Evolutionary conservation across 2,329 filamentous ascomycete genomes (phyloP), one percentile per base, ranked within the genome.

Genomic region (Aureobasidium sp.): DNA sequence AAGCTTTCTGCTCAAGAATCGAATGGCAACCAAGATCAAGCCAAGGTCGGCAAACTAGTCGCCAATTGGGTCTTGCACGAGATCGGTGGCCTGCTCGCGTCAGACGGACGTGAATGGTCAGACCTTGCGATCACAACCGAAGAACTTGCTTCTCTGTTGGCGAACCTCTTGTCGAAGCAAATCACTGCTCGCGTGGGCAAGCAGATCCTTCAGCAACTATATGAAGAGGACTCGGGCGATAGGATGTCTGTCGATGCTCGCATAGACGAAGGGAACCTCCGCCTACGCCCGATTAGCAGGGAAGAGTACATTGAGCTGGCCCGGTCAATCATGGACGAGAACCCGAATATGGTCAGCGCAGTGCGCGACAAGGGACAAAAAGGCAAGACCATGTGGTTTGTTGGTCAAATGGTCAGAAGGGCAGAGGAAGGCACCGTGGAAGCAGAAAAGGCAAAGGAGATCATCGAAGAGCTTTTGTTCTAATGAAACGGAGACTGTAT

Each of bases 381-480:
- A 34, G 84, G 84, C n/a, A 89, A 89, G 72, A 71, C 87, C 7
- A 85, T 84, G 68, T 89, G 82, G 77, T 82, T 89, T 67, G 81
- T 89, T 15, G 87, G 87, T 12, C 83, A 87, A 71, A 87, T 89
- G 82, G 85, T 88, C 74, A 77, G 82, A 48, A 74, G 76, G 64
- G 84, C 83, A 31, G 78, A 81, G 31, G 82, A 84, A 63, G 85
- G 85, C 0, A 82, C 82, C 1, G 81, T 88, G 7, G 84, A 88
- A 71, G 82, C 86, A 5, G 77, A 78, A 62, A 79, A 79, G 68
- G 86, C 85, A 11, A 81, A 82, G 70, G 73, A 75, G 62, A 76
- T 83, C 12, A 70, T 88, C 37, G 76, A 77, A 62, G 75, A 79
- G 68, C 67, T 84, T 47, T 74, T 85, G 53, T 39, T 44, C 27